Percentiles rank a stretch among this genome's conserved stretches.
Evolutionary conservation across 2,329 filamentous ascomycete species (phyloP).

Genomic region (Colletotrichum theobromicola): DNA sequence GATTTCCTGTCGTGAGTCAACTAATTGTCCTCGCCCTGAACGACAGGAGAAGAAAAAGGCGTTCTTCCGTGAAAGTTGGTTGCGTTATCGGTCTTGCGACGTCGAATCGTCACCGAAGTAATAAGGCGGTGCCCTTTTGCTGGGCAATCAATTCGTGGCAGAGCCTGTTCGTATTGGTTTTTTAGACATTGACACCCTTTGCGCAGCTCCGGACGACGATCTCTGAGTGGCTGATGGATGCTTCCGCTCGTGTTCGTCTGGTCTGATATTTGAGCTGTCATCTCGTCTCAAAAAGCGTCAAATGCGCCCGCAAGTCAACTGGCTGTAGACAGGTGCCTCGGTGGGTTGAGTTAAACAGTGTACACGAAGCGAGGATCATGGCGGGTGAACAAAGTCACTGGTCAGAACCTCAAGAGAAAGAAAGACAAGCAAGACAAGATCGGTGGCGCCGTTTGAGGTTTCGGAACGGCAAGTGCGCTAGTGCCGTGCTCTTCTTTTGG

Average conservation of each 20-base stretch:
- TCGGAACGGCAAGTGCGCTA: background rate
- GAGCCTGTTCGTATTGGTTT: background rate
- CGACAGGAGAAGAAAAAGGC: background rate
- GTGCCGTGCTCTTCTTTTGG: background rate
- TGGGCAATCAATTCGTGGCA: background rate
- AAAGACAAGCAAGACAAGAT: background rate
- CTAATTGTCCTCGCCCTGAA: background rate
- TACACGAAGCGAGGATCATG: background rate
- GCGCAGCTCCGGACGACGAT: background rate
- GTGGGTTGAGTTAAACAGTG: background rate
- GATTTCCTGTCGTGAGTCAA: background rate
- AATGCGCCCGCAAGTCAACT: background rate
- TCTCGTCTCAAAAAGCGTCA: background rate
- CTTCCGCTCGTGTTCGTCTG: background rate
- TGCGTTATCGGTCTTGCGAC: background rate
- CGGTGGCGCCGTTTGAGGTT: constrained; percentile 8
- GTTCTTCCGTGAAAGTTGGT: background rate
- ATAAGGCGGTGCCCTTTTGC: background rate
- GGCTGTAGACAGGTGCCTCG: background rate
- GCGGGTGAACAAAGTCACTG: background rate
- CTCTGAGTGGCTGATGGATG: background rate
- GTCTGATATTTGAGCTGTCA: background rate
- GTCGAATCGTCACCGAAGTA: background rate
- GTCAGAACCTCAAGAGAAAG: background rate
- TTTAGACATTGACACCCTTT: background rate